A percentile compares a stretch with the other conserved stretches of the same genome.
These are phyloP conservation scores for Nemania sp. DNA, from an alignment of 2,329 filamentous ascomycete species.

Conservation along the genomic window DNA sequence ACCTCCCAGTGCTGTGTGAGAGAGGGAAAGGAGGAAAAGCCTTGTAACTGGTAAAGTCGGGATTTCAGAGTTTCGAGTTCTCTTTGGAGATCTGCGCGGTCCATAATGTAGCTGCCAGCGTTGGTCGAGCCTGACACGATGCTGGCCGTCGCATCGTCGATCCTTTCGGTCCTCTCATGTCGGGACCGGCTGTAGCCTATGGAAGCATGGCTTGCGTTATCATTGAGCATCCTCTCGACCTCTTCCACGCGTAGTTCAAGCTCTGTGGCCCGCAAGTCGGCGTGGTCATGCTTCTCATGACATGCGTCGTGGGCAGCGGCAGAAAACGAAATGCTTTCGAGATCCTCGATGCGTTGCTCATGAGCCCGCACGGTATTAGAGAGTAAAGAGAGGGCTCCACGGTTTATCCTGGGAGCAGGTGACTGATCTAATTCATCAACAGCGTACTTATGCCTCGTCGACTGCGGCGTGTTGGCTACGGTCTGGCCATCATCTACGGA, in stretches of 20 bases:
- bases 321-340: slow-evolving; percentile 74
- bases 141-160: slow-evolving; percentile 52
- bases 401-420: slow-evolving; percentile 34
- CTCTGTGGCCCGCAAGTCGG: slow-evolving; percentile 70
- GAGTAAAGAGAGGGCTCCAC: slow-evolving; percentile 50
- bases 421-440: slow-evolving; percentile 29
- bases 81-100: slow-evolving; percentile 53
- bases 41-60: slow-evolving; percentile 60
- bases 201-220: slow-evolving; percentile 48
- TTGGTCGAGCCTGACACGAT: slow-evolving; percentile 53
- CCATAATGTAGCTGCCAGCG: slow-evolving; percentile 44
- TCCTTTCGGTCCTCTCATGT: slow-evolving; percentile 47
- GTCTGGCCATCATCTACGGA: slow-evolving; percentile 37
- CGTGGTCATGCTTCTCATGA: slow-evolving; percentile 67
- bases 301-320: slow-evolving; percentile 70
- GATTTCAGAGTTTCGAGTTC: slow-evolving; percentile 57
- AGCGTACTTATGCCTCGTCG: slow-evolving; percentile 32
- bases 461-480: slow-evolving; percentile 41
- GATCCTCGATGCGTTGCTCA: slow-evolving; percentile 66
- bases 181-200: slow-evolving; percentile 44
- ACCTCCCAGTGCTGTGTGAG: slow-evolving; percentile 70
- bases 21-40: slow-evolving; percentile 60
- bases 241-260: slow-evolving; percentile 68
- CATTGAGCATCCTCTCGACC: slow-evolving; percentile 58
- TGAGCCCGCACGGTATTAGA: slow-evolving; percentile 62